These are phyloP conservation scores for Plectosphaerella cucumerina DNA, from an alignment of 2,329 filamentous ascomycete genomes.

Conservation along the genomic window DNA sequence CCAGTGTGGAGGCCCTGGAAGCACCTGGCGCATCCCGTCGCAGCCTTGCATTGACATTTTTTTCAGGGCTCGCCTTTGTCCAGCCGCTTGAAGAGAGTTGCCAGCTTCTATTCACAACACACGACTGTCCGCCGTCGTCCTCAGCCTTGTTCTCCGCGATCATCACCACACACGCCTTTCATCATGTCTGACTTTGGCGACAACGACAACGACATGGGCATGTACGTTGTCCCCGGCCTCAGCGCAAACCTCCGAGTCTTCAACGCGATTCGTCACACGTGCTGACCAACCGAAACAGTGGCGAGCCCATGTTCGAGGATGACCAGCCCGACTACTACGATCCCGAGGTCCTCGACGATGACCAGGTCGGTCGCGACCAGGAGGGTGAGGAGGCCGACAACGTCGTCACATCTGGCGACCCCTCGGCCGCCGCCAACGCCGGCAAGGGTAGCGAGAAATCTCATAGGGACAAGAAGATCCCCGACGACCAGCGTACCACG, in stretches of 20 bases:
- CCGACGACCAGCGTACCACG: constrained; percentile 81
- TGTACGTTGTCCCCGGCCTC: constrained; percentile 35
- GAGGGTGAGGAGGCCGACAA: constrained; percentile 54
- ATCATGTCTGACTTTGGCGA: constrained; percentile 73
- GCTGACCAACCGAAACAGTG: constrained; percentile 34
- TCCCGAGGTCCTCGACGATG: constrained; percentile 47
- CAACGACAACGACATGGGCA: constrained; percentile 54
- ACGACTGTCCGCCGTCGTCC: constrained; percentile 1
- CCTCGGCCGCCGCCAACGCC: constrained; percentile 53
- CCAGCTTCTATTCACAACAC: constrained; percentile 1
- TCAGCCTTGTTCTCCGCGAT: neutral
- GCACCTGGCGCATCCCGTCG: constrained; percentile 3
- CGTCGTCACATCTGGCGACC: constrained; percentile 58
- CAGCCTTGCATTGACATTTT: constrained; percentile 14
- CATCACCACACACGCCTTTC: neutral
- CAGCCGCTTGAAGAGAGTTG: constrained; percentile 5
- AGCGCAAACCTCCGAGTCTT: neutral
- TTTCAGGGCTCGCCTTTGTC: constrained; percentile 9
- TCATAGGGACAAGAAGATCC: constrained; percentile 80
- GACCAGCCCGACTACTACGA: constrained; percentile 56
- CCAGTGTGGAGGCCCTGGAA: too few relatives aligned
- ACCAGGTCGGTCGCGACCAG: constrained; percentile 50
- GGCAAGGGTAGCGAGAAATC: constrained; percentile 50
- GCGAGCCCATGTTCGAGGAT: constrained; percentile 69
- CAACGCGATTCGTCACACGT: too few relatives aligned